These are phyloP conservation scores for Mortierella sp. DNA, from an alignment of 371 early-diverging fungal genomes.

Conservation along the genomic window DNA sequence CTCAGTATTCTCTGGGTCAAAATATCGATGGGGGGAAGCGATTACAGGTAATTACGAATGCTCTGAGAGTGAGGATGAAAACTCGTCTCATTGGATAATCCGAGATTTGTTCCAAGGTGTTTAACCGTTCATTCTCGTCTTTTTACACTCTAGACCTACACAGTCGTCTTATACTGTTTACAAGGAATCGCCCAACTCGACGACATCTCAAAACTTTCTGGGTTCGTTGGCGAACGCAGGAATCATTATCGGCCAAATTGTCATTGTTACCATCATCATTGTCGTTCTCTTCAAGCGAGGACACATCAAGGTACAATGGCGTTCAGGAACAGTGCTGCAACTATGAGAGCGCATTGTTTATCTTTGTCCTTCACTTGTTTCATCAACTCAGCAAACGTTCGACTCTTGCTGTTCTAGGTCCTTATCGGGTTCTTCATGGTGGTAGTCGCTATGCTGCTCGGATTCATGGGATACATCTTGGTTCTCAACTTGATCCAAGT, in stretches of 20 bases:
- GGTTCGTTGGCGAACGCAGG: constrained; percentile 74
- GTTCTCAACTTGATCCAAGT: constrained; percentile 72
- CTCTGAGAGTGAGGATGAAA: not conserved
- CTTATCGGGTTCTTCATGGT: constrained; percentile 83
- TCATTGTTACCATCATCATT: constrained; percentile 83
- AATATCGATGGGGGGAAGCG: constrained; percentile 68
- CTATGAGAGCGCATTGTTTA: not conserved
- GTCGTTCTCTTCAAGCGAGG: constrained; percentile 82
- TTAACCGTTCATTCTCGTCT: not conserved
- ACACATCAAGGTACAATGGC: constrained; percentile 72
- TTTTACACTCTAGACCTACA: constrained; percentile 59
- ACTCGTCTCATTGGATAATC: not conserved
- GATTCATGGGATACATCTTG: constrained; percentile 83
- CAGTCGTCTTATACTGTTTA: constrained; percentile 63
- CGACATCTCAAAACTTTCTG: constrained; percentile 44
- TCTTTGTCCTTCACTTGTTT: too few relatives aligned
- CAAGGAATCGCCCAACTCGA: constrained; percentile 42
- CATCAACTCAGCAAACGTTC: not conserved
- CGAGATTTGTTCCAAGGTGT: not conserved
- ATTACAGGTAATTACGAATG: constrained; percentile 62
- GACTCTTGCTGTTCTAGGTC: constrained; percentile 55
- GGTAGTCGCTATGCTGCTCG: constrained; percentile 78
- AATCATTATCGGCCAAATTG: constrained; percentile 83
- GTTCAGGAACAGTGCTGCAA: not conserved
- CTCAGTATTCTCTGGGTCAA: constrained; percentile 90